These are phyloP conservation scores for Globisporangium spiculum DNA, from an alignment of 352 stramenopile genomes.

Conservation along the genomic window DNA sequence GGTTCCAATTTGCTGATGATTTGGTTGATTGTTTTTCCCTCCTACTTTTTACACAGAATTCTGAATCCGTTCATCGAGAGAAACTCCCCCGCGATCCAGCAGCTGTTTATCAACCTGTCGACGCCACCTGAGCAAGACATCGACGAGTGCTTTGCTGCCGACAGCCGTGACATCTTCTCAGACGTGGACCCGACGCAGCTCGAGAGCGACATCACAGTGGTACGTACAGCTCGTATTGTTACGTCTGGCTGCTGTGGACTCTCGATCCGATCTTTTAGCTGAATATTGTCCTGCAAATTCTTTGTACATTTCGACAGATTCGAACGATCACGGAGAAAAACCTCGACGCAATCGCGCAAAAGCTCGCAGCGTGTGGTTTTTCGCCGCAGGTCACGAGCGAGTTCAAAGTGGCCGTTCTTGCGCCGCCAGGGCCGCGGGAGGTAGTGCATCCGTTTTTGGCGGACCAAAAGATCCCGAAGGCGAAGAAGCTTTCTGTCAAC, in stretches of 20 bases:
- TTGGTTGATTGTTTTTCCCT: background rate
- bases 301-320: slow-evolving; percentile 34
- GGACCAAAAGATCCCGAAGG: slow-evolving; percentile 44
- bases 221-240: slow-evolving; percentile 20
- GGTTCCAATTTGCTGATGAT: background rate
- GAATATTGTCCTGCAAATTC: background rate
- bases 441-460: slow-evolving; percentile 23
- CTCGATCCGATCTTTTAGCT: background rate
- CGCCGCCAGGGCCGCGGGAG: slow-evolving; percentile 14
- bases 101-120: slow-evolving; percentile 73
- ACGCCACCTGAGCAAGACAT: slow-evolving; percentile 60
- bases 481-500: slow-evolving; percentile 74
- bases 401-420: slow-evolving; percentile 52
- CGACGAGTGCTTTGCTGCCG: slow-evolving; percentile 68
- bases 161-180: slow-evolving; percentile 75
- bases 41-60: slow-evolving; percentile 32
- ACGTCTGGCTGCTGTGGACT: background rate
- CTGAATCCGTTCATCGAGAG: slow-evolving; percentile 87
- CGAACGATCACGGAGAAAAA: slow-evolving; percentile 71
- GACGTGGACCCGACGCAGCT: slow-evolving; percentile 55
- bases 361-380: slow-evolving; percentile 44
- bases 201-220: slow-evolving; percentile 50
- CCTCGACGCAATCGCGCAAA: slow-evolving; percentile 65
- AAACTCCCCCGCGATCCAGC: slow-evolving; percentile 74
- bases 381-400: slow-evolving; percentile 39